Conservation (phyloP, 352 stramenopile species). For the Phytopythium aichiense region DNA sequence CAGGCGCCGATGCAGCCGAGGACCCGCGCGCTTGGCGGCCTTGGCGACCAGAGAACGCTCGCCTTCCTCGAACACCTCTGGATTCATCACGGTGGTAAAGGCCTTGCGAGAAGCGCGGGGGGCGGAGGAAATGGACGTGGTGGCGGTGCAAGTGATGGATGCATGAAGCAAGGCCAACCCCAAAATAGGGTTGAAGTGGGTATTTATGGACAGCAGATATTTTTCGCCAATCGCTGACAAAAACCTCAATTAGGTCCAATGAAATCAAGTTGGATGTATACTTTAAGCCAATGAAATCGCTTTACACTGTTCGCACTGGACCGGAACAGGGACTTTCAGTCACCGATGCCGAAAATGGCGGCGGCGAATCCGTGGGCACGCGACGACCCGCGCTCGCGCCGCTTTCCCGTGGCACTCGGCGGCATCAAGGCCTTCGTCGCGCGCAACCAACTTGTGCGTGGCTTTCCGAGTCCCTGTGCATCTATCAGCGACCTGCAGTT, state of each 20-base stretch:
- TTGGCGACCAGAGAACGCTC: conserved; percentile 2
- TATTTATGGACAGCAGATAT: background rate
- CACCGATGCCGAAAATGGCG: background rate
- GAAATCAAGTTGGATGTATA: background rate
- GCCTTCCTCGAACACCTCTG: conserved; percentile 10
- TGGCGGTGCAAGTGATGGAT: background rate
- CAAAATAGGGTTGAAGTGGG: background rate
- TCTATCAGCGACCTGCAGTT: background rate
- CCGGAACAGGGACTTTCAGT: too few relatives aligned
- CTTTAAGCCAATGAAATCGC: background rate
- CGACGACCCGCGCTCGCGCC: conserved; percentile 8
- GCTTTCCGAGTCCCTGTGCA: background rate
- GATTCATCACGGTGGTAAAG: conserved; percentile 18
- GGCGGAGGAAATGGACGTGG: background rate
- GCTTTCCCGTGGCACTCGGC: conserved; percentile 26
- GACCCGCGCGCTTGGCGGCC: conserved; percentile 8
- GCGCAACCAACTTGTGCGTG: conserved; percentile 26
- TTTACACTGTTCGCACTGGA: too few relatives aligned
- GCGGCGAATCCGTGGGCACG: conserved; percentile 37
- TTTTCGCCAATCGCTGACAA: background rate
- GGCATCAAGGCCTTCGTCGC: conserved; percentile 34
- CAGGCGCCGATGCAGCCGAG: conserved; percentile 46
- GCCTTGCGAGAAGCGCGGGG: background rate
- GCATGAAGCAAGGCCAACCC: background rate
- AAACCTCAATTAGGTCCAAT: background rate